Base-by-base conservation (phyloP, 2,329 filamentous ascomycete species). In the Neonectria faginata region DNA sequence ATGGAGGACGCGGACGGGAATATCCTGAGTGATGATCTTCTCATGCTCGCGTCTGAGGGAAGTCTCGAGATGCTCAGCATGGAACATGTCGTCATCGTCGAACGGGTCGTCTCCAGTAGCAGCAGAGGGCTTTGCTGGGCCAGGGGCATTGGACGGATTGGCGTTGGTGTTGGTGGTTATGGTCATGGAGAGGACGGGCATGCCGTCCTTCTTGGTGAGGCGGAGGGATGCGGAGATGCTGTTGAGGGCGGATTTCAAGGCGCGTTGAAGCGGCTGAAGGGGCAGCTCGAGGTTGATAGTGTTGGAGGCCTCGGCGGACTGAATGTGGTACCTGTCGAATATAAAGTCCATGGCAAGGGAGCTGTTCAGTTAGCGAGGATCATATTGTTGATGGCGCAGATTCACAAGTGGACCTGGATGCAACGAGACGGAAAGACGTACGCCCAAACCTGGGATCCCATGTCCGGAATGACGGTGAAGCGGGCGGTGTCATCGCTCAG, bases 281-380 rank as follows among this genome's bases (percentile, higher is more conserved):
- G 96, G 94, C 1, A 99, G 88, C 81, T 99, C 96, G 68, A 99
- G 90, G 80, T 99, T 97, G 81, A 99, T 97, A 57, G 94, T 92
- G 80, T 97, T 97, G 78, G 89, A 85, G 42, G 84, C 83, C 52
- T 94, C 91, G 55, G 92, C 92, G 54, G 94, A 97, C 78, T 97
- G 91, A 70, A 98, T 90, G 58, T 89, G 88, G 82, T 97, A 97
- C 70, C 85, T 84, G 76, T 94, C 87, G 79, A 99, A 98, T 73
- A 99, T 93, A 71, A 93, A 90, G 75, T 97, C 92, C 85, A 92
- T 87, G 25, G 83, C 80, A 27, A 90, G 80, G 50, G 85, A 87
- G 45, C 87, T 89, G 66, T 3, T 44, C 4, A 29, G 16, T 53
- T 51, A 29, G 68, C 42, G 64, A 51, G 48, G 29, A 51, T 20